Evolutionary conservation across 164 flowering plant genomes (phyloP), one percentile per base, ranked within the genome.

Genomic region (Amborella trichopoda): DNA sequence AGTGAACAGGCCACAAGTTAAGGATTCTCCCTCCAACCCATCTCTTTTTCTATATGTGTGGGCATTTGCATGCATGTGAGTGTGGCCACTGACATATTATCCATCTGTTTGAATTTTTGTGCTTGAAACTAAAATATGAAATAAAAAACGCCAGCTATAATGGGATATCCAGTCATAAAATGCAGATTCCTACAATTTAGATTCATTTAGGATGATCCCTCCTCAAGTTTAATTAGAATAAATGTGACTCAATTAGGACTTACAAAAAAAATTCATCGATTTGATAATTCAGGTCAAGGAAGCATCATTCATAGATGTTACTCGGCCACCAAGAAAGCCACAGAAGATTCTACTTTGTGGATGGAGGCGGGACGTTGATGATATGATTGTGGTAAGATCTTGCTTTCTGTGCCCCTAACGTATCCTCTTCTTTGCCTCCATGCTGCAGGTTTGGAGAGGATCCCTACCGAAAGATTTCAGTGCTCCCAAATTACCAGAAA

Each of bases 311-410:
- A 69, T 73, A 41, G 70, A 76, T 62, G 66, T 70, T 64, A 44
- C 59, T 49, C 71, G 72, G 51, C 76, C 83, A 58, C 66, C 77
- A 66, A 80, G 73, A 76, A 69, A 68, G 78, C 78, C 88, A 52
- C 85, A 80, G 94, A 83, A 72, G 81, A 80, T 83, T 68, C 81
- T 83, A 72, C 78, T 83, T 64, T 80, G 78, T 78, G 88, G 94
- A 76, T 80, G 94, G 88, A 74, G 85, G 67, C 68, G 85, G 57
- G 94, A 83, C 79, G 65, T 83, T 70, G 94, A 80, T 80, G 88
- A 83, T 80, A 83, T 83, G 94, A 72, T 83, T 74, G 84, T 77
- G 87, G 93, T 80, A 61, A 75, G 93, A 65, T 65, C 71, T 63
- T 56, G 71, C 64, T 49, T 27, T 58, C 46, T 27, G 63, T 58